Percentiles rank a stretch among this genome's conserved stretches.
Evolutionary conservation across 2,329 filamentous ascomycete genomes (phyloP).

Genomic region (Madurella fahalii): DNA sequence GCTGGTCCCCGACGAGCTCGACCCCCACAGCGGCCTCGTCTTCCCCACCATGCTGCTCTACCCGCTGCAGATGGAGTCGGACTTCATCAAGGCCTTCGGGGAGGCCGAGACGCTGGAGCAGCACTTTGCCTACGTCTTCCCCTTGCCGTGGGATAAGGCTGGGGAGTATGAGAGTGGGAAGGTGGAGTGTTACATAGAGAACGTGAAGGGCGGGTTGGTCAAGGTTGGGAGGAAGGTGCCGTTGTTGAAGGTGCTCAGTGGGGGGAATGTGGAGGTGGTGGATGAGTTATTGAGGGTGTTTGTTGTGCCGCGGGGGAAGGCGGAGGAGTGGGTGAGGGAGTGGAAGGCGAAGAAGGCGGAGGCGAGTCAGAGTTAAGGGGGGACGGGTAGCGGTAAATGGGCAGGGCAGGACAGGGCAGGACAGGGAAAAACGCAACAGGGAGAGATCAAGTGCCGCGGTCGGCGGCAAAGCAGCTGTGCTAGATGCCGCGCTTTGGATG

Average conservation of each 20-base stretch:
- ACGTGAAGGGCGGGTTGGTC: slow-evolving; percentile 69
- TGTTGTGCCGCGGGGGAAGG: slow-evolving; percentile 69
- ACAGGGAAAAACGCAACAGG: too few species aligned
- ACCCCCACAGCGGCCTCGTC: slow-evolving; percentile 65
- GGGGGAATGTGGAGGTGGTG: slow-evolving; percentile 78
- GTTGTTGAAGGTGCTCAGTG: slow-evolving; percentile 68
- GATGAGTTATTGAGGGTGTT: slow-evolving; percentile 82
- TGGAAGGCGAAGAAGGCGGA: slow-evolving; percentile 71
- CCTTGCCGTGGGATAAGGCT: slow-evolving; percentile 76
- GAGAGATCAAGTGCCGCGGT: too few species aligned
- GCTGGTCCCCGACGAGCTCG: slow-evolving; percentile 67
- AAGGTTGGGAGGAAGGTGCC: slow-evolving; percentile 85
- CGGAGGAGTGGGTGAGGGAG: slow-evolving; percentile 73
- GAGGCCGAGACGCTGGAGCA: slow-evolving; percentile 72
- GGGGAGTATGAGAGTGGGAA: slow-evolving; percentile 59
- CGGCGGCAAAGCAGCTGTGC: too few species aligned
- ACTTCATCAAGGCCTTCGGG: slow-evolving; percentile 84
- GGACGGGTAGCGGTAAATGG: slow-evolving; percentile 3
- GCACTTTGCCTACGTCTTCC: slow-evolving; percentile 82
- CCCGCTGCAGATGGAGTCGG: slow-evolving; percentile 73
- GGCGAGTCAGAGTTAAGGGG: slow-evolving; percentile 32
- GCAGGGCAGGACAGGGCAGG: not conserved
- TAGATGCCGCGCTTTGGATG: not conserved
- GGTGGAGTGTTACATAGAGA: slow-evolving; percentile 91
- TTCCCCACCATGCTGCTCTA: slow-evolving; percentile 85